Percentiles rank a stretch among this genome's conserved stretches.
Conservation (phyloP, 2,329 filamentous ascomycete genomes). For the Cucurbitaria berberidis region DNA sequence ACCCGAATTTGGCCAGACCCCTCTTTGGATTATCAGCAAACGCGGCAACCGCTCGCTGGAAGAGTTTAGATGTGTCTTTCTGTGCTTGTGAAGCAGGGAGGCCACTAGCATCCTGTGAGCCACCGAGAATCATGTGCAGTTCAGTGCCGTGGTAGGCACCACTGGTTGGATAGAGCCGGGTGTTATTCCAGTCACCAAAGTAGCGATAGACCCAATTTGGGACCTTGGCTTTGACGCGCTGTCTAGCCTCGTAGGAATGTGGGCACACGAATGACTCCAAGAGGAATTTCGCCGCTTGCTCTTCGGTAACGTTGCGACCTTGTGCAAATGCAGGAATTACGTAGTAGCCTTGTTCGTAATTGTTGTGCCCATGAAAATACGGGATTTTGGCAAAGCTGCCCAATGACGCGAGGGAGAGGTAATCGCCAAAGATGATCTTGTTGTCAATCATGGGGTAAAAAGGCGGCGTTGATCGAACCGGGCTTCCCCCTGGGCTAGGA, state of each 20-base stretch:
- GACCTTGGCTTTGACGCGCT: conserved; percentile 11
- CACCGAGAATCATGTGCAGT: conserved; percentile 31
- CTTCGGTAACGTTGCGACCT: conserved; percentile 22
- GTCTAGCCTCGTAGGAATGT: conserved; percentile 12
- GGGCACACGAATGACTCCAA: conserved; percentile 27
- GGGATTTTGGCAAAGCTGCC: conserved; percentile 22
- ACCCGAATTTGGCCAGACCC: conserved; percentile 19
- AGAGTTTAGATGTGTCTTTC: conserved; percentile 14
- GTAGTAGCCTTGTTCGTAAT: conserved; percentile 29
- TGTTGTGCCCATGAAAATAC: conserved; percentile 25
- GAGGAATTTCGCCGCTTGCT: conserved; percentile 16
- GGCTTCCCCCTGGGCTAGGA: conserved; percentile 24
- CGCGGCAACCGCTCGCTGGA: conserved; percentile 24
- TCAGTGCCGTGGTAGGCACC: conserved; percentile 34
- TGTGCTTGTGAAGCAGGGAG: conserved; percentile 16
- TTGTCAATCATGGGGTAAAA: conserved; percentile 28
- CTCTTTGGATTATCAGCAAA: conserved; percentile 22
- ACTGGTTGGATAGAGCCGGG: conserved; percentile 24
- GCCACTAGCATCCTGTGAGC: conserved; percentile 22
- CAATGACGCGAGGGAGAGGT: conserved; percentile 16
- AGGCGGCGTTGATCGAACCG: conserved; percentile 20
- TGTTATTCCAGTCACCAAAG: conserved; percentile 29
- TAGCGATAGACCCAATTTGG: conserved; percentile 27
- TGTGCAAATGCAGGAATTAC: conserved; percentile 24
- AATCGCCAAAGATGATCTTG: conserved; percentile 26